Evolutionary conservation across 2,329 filamentous ascomycete genomes (phyloP).

Genomic region (Emydomyces testavorans): DNA sequence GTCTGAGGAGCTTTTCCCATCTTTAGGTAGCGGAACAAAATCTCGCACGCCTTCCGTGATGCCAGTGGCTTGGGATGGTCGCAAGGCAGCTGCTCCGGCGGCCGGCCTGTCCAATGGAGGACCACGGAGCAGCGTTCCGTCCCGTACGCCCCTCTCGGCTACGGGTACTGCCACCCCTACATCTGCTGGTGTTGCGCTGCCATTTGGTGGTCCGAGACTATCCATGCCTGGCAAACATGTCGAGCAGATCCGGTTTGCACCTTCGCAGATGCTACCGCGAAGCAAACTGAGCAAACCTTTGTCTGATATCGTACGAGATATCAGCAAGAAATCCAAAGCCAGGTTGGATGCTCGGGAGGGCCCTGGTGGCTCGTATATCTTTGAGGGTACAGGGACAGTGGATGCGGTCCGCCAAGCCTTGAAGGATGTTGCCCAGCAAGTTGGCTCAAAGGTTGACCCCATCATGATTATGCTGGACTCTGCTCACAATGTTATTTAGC

Average conservation of each 20-base stretch:
- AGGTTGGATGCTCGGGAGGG: conserved; percentile 65
- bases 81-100: conserved; percentile 32
- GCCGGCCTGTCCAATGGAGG: conserved; percentile 41
- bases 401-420: conserved; percentile 78
- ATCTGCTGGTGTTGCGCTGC: conserved; percentile 15
- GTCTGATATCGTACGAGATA: conserved; percentile 73
- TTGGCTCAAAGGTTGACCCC: conserved; percentile 64
- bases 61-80: conserved; percentile 66
- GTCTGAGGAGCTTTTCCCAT: conserved; percentile 88
- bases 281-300: conserved; percentile 74
- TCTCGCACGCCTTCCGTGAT: conserved; percentile 47
- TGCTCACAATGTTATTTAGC: conserved; percentile 30
- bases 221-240: conserved; percentile 71
- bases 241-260: conserved; percentile 62
- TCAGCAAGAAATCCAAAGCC: conserved; percentile 84
- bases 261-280: conserved; percentile 64
- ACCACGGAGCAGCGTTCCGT: conserved; percentile 28
- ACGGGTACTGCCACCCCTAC: conserved; percentile 38
- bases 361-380: conserved; percentile 61
- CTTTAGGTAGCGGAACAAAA: conserved; percentile 63
- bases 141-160: conserved; percentile 52
- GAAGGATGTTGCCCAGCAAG: conserved; percentile 76
- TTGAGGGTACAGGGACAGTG: conserved; percentile 73
- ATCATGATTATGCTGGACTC: neutral
- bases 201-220: conserved; percentile 44